Evolutionary conservation across 768 basidiomycete species (phyloP), one percentile per base, ranked within the genome.

Genomic region (Tephrocybe sp.): DNA sequence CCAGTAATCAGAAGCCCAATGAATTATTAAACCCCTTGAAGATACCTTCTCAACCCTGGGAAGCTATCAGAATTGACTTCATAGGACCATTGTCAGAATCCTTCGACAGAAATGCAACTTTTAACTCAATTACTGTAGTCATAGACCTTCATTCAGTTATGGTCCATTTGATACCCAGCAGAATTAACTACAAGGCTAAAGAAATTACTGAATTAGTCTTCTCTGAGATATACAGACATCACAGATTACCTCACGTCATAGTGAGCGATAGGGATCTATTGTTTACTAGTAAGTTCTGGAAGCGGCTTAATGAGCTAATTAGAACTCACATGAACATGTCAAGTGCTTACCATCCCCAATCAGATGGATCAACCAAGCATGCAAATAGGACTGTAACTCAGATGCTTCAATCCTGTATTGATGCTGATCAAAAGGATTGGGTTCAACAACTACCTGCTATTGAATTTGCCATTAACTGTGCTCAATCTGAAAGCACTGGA

Each of bases 41-140:
- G 5, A 39, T 43, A 2, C 27, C 42, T 9, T 27, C 42, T 2
- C 5, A 19, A 18, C 42, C 42, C 18, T 43, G 42, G 42, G 27
- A 43, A 18, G 26, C 24, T 3, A 43, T 43, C 19, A 28, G 42
- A 11, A 43, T 43, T 18, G 42, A 43, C 15, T 43, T 43, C n/a
- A 28, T 43, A 7, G 42, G 42, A 19, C 42, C 42, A 31, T 21
- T 43, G 18, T 28, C 42, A 3, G n/a, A n/a, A 43, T 43, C 42
- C 2, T 8, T 5, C 3, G 30, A 43, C 15, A 5, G 42, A 19
- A 21, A 30, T 19, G 11, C 5, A 11, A 12, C n/a, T 5, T 43
- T 30, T 18, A n/a, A 43, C 31, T 19, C 15, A 2, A 43, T 43
- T 3, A 31, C 42, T 5, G 27, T 43, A 9, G 19, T 43, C 7